Base-by-base conservation (phyloP, 805 yeast genomes). In the Pichia manshurica region DNA sequence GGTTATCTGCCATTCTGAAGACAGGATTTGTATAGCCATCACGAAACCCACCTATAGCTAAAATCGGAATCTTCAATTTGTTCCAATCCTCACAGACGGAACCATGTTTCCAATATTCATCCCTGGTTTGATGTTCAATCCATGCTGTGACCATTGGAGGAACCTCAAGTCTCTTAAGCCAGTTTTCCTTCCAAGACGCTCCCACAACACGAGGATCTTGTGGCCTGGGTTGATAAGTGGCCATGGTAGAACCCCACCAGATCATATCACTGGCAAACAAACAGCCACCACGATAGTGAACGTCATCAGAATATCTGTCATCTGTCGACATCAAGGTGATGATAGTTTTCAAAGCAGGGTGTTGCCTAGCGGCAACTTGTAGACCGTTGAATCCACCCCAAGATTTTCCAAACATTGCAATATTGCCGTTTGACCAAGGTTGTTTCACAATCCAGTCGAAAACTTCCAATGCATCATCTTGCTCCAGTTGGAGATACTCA, bases 171-270 rank as follows among this genome's bases (percentile, higher is more conserved):
- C 76, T 59, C 42, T 70, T 42, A 19, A 64, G 36, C 74, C 75
- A 71, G 52, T 69, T 71, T 40, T 63, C 60, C 52, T 54, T 68
- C 77, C 77, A 72, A 3, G 52, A 45, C 3, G 54, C 56, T 9
- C 72, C 72, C 20, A 66, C 71, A 38, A 71, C 61, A 19, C 56
- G 51, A 3, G 75, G 75, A 56, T 72, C 77, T 46, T 70, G 75
- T 5, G 75, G 76, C 53, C 75, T 65, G 39, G 74, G 73, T 25
- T 66, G 68, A 47, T 71, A 72, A 4, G 64, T 66, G 25, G 65
- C 57, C 76, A 72, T 72, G 0, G 75, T 72, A 5, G 74, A 69
- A 1, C 73, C 76, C 77, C 77, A 72, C 75, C 76, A 72, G 15
- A 72, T 55, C 76, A 72, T 72, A 56, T 72, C 75, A 4, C 69